Conservation (phyloP, 306 rosid species). For the Medicago ruthenica region DNA sequence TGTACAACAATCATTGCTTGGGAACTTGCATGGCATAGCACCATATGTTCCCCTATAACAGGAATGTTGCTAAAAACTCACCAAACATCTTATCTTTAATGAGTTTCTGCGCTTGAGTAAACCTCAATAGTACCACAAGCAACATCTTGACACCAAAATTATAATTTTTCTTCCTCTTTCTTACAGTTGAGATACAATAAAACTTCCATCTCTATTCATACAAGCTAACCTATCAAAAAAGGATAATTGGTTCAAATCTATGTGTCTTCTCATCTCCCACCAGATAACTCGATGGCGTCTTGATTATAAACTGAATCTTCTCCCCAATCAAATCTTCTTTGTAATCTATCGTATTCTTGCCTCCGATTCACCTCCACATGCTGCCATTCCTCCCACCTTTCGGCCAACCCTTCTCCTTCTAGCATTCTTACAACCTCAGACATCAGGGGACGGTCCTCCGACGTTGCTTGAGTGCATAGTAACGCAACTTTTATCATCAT, state of each 20-base stretch:
- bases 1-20: conserved; percentile 12
- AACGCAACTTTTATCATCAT: conserved; percentile 95
- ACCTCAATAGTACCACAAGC: not conserved
- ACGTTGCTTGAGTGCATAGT: conserved; percentile 92
- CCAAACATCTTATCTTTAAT: conserved; percentile 27
- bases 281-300: conserved; percentile 94
- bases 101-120: not conserved
- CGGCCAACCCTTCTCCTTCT: conserved; percentile 98
- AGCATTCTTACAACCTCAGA: conserved; percentile 97
- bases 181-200: conserved; percentile 41
- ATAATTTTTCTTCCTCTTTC: conserved; percentile 11
- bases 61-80: conserved; percentile 13
- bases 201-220: conserved; percentile 19
- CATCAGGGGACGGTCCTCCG: conserved; percentile 96
- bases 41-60: not conserved
- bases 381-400: conserved; percentile 99
- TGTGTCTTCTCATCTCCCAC: conserved; percentile 70
- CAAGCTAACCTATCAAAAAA: conserved; percentile 52
- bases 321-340: conserved; percentile 97
- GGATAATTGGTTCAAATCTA: conserved; percentile 27
- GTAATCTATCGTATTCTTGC: conserved; percentile 86
- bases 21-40: not conserved
- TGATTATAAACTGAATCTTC: conserved; percentile 90
- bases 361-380: conserved; percentile 85
- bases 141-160: conserved; percentile 22